Evolutionary conservation across 1,284 basidiomycete genomes (phyloP), one percentile per base, ranked within the genome.

Genomic region (Cystobasidium sp.): DNA sequence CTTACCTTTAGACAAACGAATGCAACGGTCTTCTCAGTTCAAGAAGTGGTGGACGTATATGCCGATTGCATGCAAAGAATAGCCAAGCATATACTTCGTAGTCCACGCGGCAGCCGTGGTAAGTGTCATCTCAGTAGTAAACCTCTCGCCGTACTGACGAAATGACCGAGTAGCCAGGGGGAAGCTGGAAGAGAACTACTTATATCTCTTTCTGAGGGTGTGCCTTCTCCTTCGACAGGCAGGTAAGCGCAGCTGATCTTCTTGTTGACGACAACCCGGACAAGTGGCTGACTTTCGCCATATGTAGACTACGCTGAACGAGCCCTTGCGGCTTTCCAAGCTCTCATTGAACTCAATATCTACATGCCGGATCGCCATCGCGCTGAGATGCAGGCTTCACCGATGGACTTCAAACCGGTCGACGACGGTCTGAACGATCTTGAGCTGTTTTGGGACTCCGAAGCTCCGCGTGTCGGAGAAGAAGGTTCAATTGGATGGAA

Each of bases 171-270:
- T 78, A n/a, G 43, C 53, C 70, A 76, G 82, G 84, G 31, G 84
- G 82, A 73, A 88, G 8, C 84, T 85, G 16, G 87, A 85, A 78
- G 80, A 92, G 52, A 85, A 91, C 75, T 82, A 89, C 16, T 85
- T 92, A 71, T 93, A 81, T 49, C 73, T 80, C 9, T 79, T 81
- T 65, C 76, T 80, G 16, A 77, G 79, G 7, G 66, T 90, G 88
- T 86, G 91, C 66, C 83, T 90, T 9, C 88, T 88, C 67, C 85
- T 94, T 22, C 87, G 87, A 76, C 87, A 89, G 81, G 89, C 93
- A 80, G 93, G 93, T 93, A 76, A 77, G 88, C 81, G 43, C 59
- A 46, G 22, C 31, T 43, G 16, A 20, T 14, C 22, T 4, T 2
- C 7, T 22, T 10, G 44, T 9, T 44, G 62, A 39, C 51, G 44